phyloP scores from a whole-genome alignment of 2,329 filamentous ascomycete species.

The Grosmannia clavigera region DNA sequence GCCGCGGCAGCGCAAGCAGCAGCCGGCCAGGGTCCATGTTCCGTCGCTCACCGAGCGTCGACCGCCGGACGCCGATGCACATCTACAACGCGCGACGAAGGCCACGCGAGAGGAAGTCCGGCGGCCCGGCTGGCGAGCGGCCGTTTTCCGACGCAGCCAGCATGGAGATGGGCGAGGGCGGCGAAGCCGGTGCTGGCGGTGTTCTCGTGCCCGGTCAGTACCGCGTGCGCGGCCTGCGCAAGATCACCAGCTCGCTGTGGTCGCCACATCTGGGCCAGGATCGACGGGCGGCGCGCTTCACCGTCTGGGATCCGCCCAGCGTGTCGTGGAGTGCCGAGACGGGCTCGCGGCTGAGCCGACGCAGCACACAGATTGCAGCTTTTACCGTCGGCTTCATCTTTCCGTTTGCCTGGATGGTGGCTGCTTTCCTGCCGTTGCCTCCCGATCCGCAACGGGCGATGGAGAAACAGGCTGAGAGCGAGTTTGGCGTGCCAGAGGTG shows the following conservation, averaged over 20 bases:
- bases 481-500: slow-evolving; percentile 25
- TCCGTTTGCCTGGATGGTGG: slow-evolving; percentile 73
- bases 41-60: slow-evolving; percentile 37
- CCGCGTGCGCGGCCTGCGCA: slow-evolving; percentile 20
- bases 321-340: slow-evolving; percentile 51
- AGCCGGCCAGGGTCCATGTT: slow-evolving; percentile 31
- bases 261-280: slow-evolving; percentile 61
- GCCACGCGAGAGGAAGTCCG: slow-evolving; percentile 18
- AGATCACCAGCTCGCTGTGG: slow-evolving; percentile 52
- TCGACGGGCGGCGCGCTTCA: slow-evolving; percentile 42
- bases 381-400: slow-evolving; percentile 70
- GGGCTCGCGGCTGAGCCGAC: slow-evolving; percentile 43
- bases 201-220: neutral
- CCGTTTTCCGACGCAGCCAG: slow-evolving; percentile 22
- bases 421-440: slow-evolving; percentile 61
- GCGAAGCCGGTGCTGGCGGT: neutral
- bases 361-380: slow-evolving; percentile 62
- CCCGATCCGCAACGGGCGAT: slow-evolving; percentile 39
- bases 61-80: slow-evolving; percentile 29
- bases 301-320: slow-evolving; percentile 63
- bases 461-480: slow-evolving; percentile 31
- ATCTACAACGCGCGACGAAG: slow-evolving; percentile 34
- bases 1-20: neutral
- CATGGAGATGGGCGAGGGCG: slow-evolving; percentile 26
- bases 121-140: slow-evolving; percentile 4